Evolutionary conservation across 1,284 basidiomycete species (phyloP).

Genomic region (Porodaedalea pini): DNA sequence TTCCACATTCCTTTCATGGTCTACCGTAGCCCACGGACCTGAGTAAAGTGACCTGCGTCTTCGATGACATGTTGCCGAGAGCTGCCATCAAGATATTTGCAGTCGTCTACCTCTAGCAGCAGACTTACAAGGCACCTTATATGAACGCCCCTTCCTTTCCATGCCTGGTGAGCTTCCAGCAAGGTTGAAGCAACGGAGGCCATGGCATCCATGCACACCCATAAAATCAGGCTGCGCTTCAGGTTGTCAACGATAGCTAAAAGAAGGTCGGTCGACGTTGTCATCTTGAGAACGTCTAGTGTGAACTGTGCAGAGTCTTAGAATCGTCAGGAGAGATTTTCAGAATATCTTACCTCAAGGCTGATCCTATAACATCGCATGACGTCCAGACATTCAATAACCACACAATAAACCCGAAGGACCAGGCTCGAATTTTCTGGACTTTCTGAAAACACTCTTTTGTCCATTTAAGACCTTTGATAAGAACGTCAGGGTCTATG

Average conservation of each 20-base stretch:
- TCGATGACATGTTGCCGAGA: slow-evolving; percentile 55
- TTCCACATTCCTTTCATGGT: no score
- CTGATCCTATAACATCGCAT: slow-evolving; percentile 62
- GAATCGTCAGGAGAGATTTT: background rate
- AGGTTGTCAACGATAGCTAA: slow-evolving; percentile 61
- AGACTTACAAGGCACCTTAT: slow-evolving; percentile 58
- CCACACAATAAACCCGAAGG: slow-evolving; percentile 52
- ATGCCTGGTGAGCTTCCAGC: slow-evolving; percentile 57
- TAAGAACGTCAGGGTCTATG: background rate
- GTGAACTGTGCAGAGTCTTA: slow-evolving; percentile 47
- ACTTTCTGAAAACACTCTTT: background rate
- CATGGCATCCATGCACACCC: slow-evolving; percentile 72
- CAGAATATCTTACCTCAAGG: slow-evolving; percentile 50
- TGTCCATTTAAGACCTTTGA: background rate
- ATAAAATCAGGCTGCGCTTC: slow-evolving; percentile 62
- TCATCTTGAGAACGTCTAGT: slow-evolving; percentile 50
- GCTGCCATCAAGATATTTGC: slow-evolving; percentile 47
- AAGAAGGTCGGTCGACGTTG: slow-evolving; percentile 48
- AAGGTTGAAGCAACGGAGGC: slow-evolving; percentile 52
- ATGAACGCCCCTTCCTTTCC: slow-evolving; percentile 60
- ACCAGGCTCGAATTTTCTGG: slow-evolving; percentile 24
- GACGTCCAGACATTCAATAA: slow-evolving; percentile 56
- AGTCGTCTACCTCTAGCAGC: slow-evolving; percentile 60
- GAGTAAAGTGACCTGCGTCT: slow-evolving; percentile 56
- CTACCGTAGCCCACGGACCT: slow-evolving; percentile 39